Conservation (phyloP, 306 rosid species). For the Prunus mume region DNA sequence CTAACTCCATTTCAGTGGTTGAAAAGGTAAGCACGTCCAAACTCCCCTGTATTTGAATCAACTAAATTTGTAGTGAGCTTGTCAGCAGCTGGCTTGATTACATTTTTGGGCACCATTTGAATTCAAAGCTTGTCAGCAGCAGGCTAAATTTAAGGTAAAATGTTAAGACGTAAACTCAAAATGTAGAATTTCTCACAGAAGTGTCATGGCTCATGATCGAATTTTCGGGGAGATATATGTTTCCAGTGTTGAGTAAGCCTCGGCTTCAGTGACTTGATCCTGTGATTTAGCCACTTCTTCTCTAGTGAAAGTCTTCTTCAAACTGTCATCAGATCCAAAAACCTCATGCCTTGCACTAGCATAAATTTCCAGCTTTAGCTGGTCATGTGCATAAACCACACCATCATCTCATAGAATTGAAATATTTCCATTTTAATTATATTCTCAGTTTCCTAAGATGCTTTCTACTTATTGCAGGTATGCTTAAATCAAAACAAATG, state of each 20-base stretch:
- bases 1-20: slow-evolving; percentile 50
- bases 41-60: background rate
- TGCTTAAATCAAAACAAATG: slow-evolving; percentile 65
- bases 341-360: background rate
- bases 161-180: background rate
- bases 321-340: no score
- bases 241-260: background rate
- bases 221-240: background rate
- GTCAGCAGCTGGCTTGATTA: background rate
- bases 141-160: no score
- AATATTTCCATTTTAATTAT: background rate
- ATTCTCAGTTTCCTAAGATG: background rate
- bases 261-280: no score
- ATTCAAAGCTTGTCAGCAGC: background rate
- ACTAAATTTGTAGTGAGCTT: background rate
- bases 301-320: no score
- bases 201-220: background rate
- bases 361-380: background rate
- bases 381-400: background rate
- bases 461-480: slow-evolving; percentile 43
- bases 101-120: background rate
- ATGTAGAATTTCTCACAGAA: background rate
- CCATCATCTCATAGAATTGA: background rate
- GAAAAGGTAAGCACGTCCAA: slow-evolving; percentile 54
- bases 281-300: no score